These are phyloP conservation scores for Suillus decipiens DNA, from an alignment of 768 basidiomycete species.

Conservation along the genomic window DNA sequence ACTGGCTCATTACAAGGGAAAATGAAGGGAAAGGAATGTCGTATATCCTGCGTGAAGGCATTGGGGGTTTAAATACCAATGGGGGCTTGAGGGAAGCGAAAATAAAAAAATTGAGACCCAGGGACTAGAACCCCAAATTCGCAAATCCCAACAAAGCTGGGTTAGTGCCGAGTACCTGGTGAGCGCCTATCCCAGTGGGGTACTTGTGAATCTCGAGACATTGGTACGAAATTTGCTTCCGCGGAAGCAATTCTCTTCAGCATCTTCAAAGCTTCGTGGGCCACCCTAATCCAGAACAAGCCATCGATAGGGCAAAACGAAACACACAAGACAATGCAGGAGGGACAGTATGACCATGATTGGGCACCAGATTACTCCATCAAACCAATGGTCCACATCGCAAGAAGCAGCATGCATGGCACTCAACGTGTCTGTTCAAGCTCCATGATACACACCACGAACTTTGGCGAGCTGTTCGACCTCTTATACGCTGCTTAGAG, in stretches of 20 bases:
- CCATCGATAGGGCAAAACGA: not conserved
- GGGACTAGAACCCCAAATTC: constrained; percentile 3
- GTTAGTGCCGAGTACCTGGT: constrained; percentile 3
- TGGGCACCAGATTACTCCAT: constrained; percentile 18
- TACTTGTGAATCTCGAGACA: not conserved
- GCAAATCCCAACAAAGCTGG: constrained; percentile 9
- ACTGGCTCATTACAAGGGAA: not conserved
- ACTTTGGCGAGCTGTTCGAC: not conserved
- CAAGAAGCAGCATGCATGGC: not conserved
- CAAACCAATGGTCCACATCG: not conserved
- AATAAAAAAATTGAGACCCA: constrained; percentile 5
- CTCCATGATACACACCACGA: not conserved
- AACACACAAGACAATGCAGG: not conserved
- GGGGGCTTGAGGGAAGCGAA: not conserved
- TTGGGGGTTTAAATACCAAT: constrained; percentile 7
- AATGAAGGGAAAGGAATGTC: constrained; percentile 2
- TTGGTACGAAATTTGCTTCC: constrained; percentile 8
- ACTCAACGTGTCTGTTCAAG: not conserved
- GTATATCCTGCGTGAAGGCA: not conserved
- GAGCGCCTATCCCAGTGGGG: constrained; percentile 8
- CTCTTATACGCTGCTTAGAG: not conserved
- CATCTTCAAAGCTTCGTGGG: not conserved
- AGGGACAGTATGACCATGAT: constrained; percentile 8
- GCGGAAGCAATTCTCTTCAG: not conserved
- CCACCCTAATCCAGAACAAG: not conserved